Base-by-base conservation (phyloP, 148 eudicot genomes). In the Hydrangea macrophylla region DNA sequence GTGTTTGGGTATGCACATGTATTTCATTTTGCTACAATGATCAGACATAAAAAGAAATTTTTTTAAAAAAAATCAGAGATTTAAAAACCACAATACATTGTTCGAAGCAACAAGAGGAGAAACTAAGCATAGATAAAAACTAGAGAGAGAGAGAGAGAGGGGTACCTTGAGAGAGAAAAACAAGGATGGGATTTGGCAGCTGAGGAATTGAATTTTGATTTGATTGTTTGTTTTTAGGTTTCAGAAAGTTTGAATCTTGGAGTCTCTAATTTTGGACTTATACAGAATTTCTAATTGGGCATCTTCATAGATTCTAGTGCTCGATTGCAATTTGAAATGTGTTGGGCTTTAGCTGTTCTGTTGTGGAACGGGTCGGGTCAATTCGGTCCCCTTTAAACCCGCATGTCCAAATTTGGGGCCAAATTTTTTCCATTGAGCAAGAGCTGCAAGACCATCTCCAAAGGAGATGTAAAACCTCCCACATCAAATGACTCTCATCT, bases 301-400 rank as follows among this genome's bases (percentile, higher is more conserved):
- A n/a, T n/a, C n/a, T n/a, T n/a, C n/a, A n/a, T n/a, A n/a, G n/a
- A n/a, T n/a, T n/a, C n/a, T n/a, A n/a, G n/a, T n/a, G n/a, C n/a
- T n/a, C n/a, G 35, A 61, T 40, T 4, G 1, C 9, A 61, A 36
- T 61, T 61, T 37, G 64, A 61, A 61, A 61, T 61, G 30, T 37
- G 48, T 61, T 17, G 48, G 64, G 50, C 36, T 61, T 36, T n/a
- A n/a, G n/a, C n/a, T n/a, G n/a, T n/a, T n/a, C n/a, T n/a, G n/a
- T n/a, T n/a, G n/a, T n/a, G n/a, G n/a, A n/a, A n/a, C n/a, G n/a
- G n/a, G n/a, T n/a, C n/a, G n/a, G n/a, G n/a, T n/a, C n/a, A n/a
- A n/a, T n/a, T n/a, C n/a, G n/a, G n/a, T n/a, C n/a, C n/a, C n/a
- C n/a, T n/a, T n/a, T n/a, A n/a, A n/a, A n/a, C n/a, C n/a, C n/a